Evolutionary conservation across 768 basidiomycete genomes (phyloP).

Genomic region (Mycena polygramma): DNA sequence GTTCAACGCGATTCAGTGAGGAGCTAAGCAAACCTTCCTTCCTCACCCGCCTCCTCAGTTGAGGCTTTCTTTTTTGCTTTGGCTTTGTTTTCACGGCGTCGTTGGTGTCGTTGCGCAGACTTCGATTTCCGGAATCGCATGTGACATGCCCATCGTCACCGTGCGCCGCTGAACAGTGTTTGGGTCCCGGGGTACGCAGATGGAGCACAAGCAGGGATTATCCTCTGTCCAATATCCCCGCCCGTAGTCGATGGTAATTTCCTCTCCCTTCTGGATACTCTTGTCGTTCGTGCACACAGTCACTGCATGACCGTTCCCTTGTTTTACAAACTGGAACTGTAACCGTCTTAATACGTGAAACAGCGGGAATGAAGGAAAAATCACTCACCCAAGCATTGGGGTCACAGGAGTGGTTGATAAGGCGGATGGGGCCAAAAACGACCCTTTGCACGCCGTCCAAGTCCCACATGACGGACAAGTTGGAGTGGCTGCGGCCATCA

Average conservation of each 20-base stretch:
- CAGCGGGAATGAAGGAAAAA: background rate
- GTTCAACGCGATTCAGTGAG: too few relatives aligned
- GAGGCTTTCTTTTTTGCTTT: background rate
- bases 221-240: conserved; percentile 5
- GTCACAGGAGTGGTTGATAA: background rate
- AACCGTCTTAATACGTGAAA: conserved; percentile 3
- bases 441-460: conserved; percentile 6
- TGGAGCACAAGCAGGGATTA: background rate
- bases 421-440: background rate
- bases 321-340: conserved; percentile 8
- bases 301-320: conserved; percentile 10
- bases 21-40: background rate
- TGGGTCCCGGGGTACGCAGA: background rate
- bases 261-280: background rate
- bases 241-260: conserved; percentile 4
- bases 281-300: conserved; percentile 6
- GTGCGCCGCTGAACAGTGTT: background rate
- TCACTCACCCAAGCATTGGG: conserved; percentile 10
- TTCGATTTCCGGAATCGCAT: background rate
- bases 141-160: background rate
- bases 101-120: background rate
- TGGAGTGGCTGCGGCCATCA: conserved; percentile 2
- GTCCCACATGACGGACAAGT: conserved; percentile 14
- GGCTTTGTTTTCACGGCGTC: conserved; percentile 5
- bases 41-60: background rate